phyloP scores from a whole-genome alignment of 495 filamentous ascomycete species.

The Astrocystis sublimbata region DNA sequence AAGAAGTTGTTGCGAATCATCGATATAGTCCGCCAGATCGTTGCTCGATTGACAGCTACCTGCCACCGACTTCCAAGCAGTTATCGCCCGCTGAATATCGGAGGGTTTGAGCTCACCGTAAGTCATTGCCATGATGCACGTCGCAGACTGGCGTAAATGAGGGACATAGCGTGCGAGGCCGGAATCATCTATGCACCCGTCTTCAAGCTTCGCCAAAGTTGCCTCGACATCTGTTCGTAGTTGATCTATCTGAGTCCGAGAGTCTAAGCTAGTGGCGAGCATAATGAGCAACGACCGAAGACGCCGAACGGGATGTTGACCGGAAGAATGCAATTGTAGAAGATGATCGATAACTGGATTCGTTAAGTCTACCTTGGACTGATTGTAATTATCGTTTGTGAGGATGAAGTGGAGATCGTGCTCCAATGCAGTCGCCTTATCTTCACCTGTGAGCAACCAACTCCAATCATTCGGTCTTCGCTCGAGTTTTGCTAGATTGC shows the following conservation, averaged over 20 bases:
- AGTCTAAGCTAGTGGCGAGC: conserved; percentile 39
- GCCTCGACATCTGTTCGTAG: conserved; percentile 43
- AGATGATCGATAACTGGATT: conserved; percentile 41
- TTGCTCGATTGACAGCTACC: conserved; percentile 48
- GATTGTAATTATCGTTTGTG: conserved; percentile 29
- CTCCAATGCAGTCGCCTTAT: conserved; percentile 53
- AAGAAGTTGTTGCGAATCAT: conserved; percentile 61
- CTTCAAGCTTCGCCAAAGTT: conserved; percentile 31
- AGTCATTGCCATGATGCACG: conserved; percentile 56
- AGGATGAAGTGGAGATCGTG: conserved; percentile 47
- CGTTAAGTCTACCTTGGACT: conserved; percentile 32
- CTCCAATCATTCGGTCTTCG: conserved; percentile 48
- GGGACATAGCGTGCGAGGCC: conserved; percentile 53
- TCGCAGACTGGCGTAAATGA: conserved; percentile 60
- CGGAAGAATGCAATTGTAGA: conserved; percentile 43
- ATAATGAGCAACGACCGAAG: conserved; percentile 43
- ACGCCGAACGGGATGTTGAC: conserved; percentile 46
- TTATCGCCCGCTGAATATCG: conserved; percentile 50
- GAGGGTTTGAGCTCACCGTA: conserved; percentile 48
- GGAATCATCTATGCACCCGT: conserved; percentile 51
- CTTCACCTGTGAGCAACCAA: conserved; percentile 39
- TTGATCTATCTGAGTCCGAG: conserved; percentile 29
- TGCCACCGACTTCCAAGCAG: conserved; percentile 54
- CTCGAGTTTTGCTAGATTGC: conserved; percentile 50
- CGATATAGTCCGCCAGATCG: conserved; percentile 57